phyloP scores from a whole-genome alignment of 2,329 filamentous ascomycete species.

The Neonectria magnoliae region DNA sequence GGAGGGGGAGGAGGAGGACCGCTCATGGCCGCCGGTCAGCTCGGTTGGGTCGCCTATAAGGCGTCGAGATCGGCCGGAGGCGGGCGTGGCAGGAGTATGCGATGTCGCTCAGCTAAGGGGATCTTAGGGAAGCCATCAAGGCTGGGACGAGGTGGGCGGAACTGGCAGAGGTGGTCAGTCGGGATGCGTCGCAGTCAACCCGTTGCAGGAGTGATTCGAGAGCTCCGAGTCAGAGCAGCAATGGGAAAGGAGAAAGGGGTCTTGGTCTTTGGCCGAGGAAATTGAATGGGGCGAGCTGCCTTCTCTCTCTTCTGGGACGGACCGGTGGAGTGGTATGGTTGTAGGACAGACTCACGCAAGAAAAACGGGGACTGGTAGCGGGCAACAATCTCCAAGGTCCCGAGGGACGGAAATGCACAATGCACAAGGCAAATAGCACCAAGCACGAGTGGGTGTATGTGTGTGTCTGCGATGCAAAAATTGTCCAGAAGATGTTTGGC shows the following conservation, averaged over 20 bases:
- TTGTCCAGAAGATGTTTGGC: constrained; percentile 11
- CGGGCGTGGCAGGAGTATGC: constrained; percentile 27
- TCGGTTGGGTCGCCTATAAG: constrained; percentile 28
- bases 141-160: constrained; percentile 22
- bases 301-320: constrained; percentile 5
- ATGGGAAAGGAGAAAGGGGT: constrained; percentile 15
- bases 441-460: constrained; percentile 11
- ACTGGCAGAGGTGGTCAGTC: constrained; percentile 32
- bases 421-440: constrained; percentile 30
- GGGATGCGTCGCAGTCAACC: constrained; percentile 6
- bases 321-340: constrained; percentile 25
- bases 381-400: constrained; percentile 45
- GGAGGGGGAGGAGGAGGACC: constrained; percentile 84
- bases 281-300: constrained; percentile 28
- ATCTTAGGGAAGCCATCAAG: constrained; percentile 46
- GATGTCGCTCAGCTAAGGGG: constrained; percentile 39
- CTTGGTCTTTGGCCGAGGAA: constrained; percentile 4
- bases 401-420: constrained; percentile 35
- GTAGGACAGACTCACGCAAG: constrained; percentile 38
- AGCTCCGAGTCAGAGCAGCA: not conserved
- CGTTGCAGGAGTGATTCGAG: constrained; percentile 1
- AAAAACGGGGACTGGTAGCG: constrained; percentile 34
- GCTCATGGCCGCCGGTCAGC: constrained; percentile 53
- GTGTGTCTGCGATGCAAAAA: constrained; percentile 28
- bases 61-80: constrained; percentile 15